Evolutionary conservation across 2,329 filamentous ascomycete species (phyloP).

Genomic region (Aspergillus sp.): DNA sequence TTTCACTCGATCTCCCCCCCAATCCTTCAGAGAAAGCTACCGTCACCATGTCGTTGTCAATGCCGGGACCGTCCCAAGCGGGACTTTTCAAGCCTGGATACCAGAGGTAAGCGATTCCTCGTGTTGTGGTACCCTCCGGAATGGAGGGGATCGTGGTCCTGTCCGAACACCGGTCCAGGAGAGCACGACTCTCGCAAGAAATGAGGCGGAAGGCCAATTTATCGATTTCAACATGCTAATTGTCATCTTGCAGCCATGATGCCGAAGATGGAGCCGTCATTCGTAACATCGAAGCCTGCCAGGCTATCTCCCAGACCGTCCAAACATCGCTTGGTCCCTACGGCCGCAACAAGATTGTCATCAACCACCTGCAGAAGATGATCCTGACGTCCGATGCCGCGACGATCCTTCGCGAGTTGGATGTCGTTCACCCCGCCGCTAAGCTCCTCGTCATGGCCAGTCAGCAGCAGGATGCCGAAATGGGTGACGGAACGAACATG

Average conservation of each 20-base stretch:
- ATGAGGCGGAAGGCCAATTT: neutral
- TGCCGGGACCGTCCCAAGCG: slow-evolving; percentile 89
- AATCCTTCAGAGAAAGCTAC: slow-evolving; percentile 18
- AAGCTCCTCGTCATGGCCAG: slow-evolving; percentile 98
- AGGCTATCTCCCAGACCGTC: slow-evolving; percentile 91
- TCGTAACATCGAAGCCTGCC: slow-evolving; percentile 97
- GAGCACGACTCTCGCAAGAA: neutral
- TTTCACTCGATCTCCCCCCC: slow-evolving; percentile 2
- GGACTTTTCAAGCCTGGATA: slow-evolving; percentile 96
- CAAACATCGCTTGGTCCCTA: slow-evolving; percentile 96
- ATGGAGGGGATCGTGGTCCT: neutral
- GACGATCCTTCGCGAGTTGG: slow-evolving; percentile 94
- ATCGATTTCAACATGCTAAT: neutral
- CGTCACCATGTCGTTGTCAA: slow-evolving; percentile 83
- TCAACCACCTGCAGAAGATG: slow-evolving; percentile 99
- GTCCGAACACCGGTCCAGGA: neutral
- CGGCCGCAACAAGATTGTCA: slow-evolving; percentile 98
- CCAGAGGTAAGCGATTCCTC: slow-evolving; percentile 69
- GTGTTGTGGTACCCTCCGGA: slow-evolving; percentile 16
- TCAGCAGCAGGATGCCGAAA: slow-evolving; percentile 98
- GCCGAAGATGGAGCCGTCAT: slow-evolving; percentile 98
- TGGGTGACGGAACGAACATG: slow-evolving; percentile 97
- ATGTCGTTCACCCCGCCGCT: slow-evolving; percentile 95
- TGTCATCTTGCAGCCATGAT: slow-evolving; percentile 71
- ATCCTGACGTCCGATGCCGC: slow-evolving; percentile 97